These are phyloP conservation scores for Huntiella omanensis DNA, from an alignment of 2,329 filamentous ascomycete genomes.

Conservation along the genomic window DNA sequence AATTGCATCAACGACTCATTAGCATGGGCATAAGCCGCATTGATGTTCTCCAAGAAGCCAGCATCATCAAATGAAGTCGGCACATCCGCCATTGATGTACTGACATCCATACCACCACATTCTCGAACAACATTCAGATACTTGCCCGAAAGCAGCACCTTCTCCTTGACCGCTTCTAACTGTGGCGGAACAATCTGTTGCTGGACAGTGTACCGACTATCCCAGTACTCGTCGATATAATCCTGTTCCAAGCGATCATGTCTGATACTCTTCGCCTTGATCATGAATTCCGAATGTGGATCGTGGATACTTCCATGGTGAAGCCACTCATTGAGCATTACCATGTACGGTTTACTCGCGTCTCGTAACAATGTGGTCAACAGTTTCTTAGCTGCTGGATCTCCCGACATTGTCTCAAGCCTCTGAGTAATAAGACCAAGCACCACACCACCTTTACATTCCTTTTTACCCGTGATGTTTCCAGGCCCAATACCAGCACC, in stretches of 20 bases:
- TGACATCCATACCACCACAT: conserved; percentile 88
- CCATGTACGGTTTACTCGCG: conserved; percentile 86
- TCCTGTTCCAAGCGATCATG: conserved; percentile 83
- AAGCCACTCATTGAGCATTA: conserved; percentile 96
- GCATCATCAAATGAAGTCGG: conserved; percentile 82
- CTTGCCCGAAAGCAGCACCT: conserved; percentile 86
- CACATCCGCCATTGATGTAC: conserved; percentile 72
- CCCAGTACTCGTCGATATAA: conserved; percentile 99
- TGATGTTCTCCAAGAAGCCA: conserved; percentile 88
- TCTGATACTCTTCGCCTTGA: conserved; percentile 89
- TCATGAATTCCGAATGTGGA: conserved; percentile 79
- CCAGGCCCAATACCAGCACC: conserved; percentile 66
- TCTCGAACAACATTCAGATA: conserved; percentile 96
- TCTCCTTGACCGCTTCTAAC: conserved; percentile 76
- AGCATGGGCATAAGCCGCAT: conserved; percentile 82
- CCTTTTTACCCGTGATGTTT: conserved; percentile 68
- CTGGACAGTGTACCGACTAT: conserved; percentile 86
- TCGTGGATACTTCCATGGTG: conserved; percentile 92
- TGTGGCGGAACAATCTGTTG: conserved; percentile 85
- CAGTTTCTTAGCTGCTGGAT: conserved; percentile 68
- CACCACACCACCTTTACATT: conserved; percentile 95
- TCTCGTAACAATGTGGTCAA: conserved; percentile 70
- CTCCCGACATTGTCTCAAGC: conserved; percentile 77
- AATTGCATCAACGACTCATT: conserved; percentile 86
- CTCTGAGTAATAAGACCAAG: conserved; percentile 70